Evolutionary conservation across 2,329 filamentous ascomycete genomes (phyloP).

Genomic region (Xenoacremonium recifei): DNA sequence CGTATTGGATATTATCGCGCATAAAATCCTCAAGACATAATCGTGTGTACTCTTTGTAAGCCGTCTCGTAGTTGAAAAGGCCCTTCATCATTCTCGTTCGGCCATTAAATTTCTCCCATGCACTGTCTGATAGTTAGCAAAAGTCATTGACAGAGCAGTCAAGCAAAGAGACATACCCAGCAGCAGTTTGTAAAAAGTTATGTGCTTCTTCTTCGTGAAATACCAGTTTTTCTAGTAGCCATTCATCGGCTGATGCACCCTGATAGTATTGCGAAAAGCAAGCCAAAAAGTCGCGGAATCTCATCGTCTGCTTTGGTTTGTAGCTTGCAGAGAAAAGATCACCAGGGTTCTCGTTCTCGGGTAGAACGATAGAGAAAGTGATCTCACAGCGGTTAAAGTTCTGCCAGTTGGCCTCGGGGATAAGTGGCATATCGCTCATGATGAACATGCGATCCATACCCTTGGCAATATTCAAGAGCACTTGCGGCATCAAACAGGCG

Average conservation of each 20-base stretch:
- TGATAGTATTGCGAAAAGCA: slow-evolving; percentile 30
- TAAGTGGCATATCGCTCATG: slow-evolving; percentile 53
- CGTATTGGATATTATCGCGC: slow-evolving; percentile 66
- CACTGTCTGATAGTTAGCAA: slow-evolving; percentile 33
- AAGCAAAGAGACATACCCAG: slow-evolving; percentile 45
- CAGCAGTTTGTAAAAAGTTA: slow-evolving; percentile 44
- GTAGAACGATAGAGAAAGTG: slow-evolving; percentile 54
- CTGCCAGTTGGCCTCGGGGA: slow-evolving; percentile 33
- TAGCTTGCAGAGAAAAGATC: slow-evolving; percentile 53
- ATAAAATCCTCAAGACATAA: slow-evolving; percentile 61
- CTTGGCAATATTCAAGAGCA: slow-evolving; percentile 56
- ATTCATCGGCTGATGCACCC: slow-evolving; percentile 39
- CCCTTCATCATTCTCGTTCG: slow-evolving; percentile 73
- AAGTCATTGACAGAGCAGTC: slow-evolving; percentile 3
- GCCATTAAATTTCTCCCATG: slow-evolving; percentile 64
- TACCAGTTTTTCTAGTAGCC: slow-evolving; percentile 62
- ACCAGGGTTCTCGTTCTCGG: slow-evolving; percentile 33
- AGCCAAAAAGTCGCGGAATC: slow-evolving; percentile 39
- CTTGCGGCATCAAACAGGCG: slow-evolving; percentile 62
- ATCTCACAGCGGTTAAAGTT: slow-evolving; percentile 57
- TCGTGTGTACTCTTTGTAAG: slow-evolving; percentile 60
- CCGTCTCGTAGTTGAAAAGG: slow-evolving; percentile 64
- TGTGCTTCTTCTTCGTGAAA: slow-evolving; percentile 62
- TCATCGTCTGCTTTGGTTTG: slow-evolving; percentile 42
- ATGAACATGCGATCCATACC: slow-evolving; percentile 67